phyloP scores from a whole-genome alignment of 208 protist genomes.

The Sergeia podlipaevii region DNA sequence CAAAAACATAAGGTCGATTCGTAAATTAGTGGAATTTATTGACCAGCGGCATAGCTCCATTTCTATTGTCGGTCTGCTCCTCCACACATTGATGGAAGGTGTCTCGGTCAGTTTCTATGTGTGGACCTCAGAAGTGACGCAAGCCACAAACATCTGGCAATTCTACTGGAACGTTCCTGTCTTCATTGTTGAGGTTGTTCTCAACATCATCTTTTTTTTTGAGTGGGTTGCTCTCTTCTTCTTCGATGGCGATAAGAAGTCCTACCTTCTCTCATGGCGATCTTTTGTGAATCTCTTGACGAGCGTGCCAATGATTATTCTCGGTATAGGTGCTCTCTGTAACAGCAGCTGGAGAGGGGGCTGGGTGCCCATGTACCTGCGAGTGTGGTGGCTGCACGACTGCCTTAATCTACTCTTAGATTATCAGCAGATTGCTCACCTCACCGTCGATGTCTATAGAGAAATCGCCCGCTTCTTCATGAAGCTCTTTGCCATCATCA shows the following conservation, averaged over 20 bases:
- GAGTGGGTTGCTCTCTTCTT: constrained; percentile 65
- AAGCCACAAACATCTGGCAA: constrained; percentile 9
- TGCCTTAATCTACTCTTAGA: constrained; percentile 60
- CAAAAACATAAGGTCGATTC: constrained; percentile 39
- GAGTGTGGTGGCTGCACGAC: constrained; percentile 76
- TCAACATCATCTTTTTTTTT: constrained; percentile 77
- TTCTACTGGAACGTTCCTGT: constrained; percentile 51
- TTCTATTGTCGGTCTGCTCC: constrained; percentile 50
- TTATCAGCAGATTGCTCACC: constrained; percentile 51
- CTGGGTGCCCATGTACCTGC: constrained; percentile 83
- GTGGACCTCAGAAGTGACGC: constrained; percentile 46
- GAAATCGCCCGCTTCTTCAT: constrained; percentile 62
- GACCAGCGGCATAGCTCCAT: constrained; percentile 60
- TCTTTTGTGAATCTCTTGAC: constrained; percentile 72
- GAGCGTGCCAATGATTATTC: constrained; percentile 73
- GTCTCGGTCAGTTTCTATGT: constrained; percentile 65
- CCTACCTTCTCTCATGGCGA: constrained; percentile 53
- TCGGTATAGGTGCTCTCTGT: constrained; percentile 51
- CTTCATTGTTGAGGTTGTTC: constrained; percentile 57
- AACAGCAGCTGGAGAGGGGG: constrained; percentile 36
- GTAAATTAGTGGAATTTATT: constrained; percentile 61
- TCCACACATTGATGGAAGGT: constrained; percentile 54
- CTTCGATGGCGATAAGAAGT: constrained; percentile 58
- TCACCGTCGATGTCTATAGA: constrained; percentile 53
- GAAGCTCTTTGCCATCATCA: constrained; percentile 55